These are phyloP conservation scores for Lonicera japonica DNA, from an alignment of 129 eudicot species.

Conservation along the genomic window DNA sequence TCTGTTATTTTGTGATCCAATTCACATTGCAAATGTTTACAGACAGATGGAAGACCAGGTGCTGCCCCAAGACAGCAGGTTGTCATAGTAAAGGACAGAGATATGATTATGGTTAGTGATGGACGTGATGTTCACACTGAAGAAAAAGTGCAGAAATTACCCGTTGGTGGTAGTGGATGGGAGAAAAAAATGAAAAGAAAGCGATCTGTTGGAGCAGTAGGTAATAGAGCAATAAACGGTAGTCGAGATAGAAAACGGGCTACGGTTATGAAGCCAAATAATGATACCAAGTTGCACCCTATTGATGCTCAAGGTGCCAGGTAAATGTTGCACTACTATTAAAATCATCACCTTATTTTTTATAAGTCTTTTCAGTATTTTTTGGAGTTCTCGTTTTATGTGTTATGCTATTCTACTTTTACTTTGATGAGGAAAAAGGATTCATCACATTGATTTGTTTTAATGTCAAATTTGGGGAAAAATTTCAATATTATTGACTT, in stretches of 20 bases:
- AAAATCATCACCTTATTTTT: too few relatives aligned
- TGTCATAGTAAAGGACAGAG: neutral
- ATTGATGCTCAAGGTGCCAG: slow-evolving; percentile 4
- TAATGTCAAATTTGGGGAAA: too few relatives aligned
- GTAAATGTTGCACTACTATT: neutral
- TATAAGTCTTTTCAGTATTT: too few relatives aligned
- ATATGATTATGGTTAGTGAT: neutral
- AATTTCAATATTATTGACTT: too few relatives aligned
- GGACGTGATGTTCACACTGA: neutral
- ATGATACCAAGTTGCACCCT: neutral
- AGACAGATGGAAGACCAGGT: slow-evolving; percentile 1
- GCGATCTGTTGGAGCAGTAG: slow-evolving; percentile 1
- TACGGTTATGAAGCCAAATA: neutral
- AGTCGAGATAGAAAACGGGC: neutral
- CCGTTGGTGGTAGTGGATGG: slow-evolving; percentile 5
- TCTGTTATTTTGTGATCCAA: neutral
- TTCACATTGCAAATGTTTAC: neutral
- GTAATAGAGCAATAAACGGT: neutral
- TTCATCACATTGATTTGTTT: too few relatives aligned
- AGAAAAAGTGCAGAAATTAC: neutral
- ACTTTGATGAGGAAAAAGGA: too few relatives aligned
- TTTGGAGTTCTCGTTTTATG: too few relatives aligned
- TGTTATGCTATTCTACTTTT: too few relatives aligned
- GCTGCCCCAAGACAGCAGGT: neutral
- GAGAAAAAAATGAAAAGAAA: slow-evolving; percentile 5